Evolutionary conservation across 73 alveolate species (phyloP).

Genomic region (Paraurostyla sp.): DNA sequence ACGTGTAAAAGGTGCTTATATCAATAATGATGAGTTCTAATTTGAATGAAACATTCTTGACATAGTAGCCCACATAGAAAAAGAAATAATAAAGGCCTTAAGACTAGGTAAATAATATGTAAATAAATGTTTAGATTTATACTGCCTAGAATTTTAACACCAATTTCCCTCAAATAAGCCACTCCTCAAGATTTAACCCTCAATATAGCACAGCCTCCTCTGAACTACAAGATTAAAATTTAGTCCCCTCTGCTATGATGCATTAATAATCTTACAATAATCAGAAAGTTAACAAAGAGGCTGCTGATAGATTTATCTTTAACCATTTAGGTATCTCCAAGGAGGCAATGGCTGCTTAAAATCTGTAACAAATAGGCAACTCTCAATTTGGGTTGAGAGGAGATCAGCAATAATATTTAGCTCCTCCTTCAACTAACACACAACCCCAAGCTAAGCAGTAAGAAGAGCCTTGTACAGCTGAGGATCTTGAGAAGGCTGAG

Average conservation of each 20-base stretch:
- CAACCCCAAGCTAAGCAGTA: neutral
- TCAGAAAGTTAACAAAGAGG: slow-evolving; percentile 1
- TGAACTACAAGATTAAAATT: neutral
- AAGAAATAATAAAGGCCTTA: neutral
- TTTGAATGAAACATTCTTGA: neutral
- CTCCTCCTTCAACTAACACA: neutral
- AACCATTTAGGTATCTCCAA: slow-evolving; percentile 50
- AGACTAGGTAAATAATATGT: neutral
- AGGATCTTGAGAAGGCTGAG: slow-evolving; percentile 53
- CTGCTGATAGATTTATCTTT: slow-evolving; percentile 56
- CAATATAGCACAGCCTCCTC: no score
- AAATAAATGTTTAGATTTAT: slow-evolving; percentile 1
- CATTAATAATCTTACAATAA: neutral
- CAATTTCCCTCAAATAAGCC: neutral
- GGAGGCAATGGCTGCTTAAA: slow-evolving; percentile 1
- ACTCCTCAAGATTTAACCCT: neutral
- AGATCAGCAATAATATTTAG: neutral
- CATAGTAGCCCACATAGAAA: neutral
- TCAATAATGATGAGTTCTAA: slow-evolving; percentile 40
- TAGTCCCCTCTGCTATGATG: neutral
- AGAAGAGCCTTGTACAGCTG: neutral
- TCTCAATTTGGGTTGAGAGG: neutral
- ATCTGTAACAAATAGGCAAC: neutral
- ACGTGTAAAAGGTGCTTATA: neutral
- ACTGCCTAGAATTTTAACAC: neutral